A percentile compares a stretch with the other conserved stretches of the same genome.
phyloP scores from a whole-genome alignment of 2,329 filamentous ascomycete species.

The Aspergillus jensenii region DNA sequence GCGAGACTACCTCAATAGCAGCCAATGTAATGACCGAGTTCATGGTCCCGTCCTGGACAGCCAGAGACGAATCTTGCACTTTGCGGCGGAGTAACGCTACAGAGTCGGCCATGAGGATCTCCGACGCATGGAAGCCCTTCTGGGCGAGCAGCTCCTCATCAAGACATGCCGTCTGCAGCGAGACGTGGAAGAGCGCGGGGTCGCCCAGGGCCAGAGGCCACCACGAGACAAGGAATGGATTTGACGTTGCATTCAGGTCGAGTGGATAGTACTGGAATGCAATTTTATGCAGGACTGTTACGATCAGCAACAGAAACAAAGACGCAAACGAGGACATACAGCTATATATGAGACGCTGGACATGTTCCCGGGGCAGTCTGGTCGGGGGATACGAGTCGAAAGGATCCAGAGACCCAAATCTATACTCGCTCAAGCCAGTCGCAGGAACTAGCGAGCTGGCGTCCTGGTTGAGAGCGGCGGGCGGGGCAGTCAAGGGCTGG shows the following conservation, averaged over 20 bases:
- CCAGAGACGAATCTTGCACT: constrained; percentile 47
- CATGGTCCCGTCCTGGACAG: constrained; percentile 56
- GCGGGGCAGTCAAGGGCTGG: constrained; percentile 44
- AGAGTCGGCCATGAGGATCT: constrained; percentile 59
- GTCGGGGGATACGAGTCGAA: constrained; percentile 59
- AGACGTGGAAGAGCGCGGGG: constrained; percentile 59
- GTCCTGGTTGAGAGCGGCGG: constrained; percentile 10
- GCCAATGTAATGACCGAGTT: constrained; percentile 59
- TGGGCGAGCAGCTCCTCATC: constrained; percentile 55
- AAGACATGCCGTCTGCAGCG: constrained; percentile 58
- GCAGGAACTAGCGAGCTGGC: constrained; percentile 6
- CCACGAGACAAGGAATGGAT: constrained; percentile 61
- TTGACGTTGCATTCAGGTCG: constrained; percentile 53
- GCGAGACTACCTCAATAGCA: constrained; percentile 52
- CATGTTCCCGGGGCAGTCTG: constrained; percentile 50
- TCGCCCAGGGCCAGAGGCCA: constrained; percentile 59
- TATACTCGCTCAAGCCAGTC: constrained; percentile 25
- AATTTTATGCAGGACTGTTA: constrained; percentile 55
- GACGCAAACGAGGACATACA: constrained; percentile 45
- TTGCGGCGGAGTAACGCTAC: constrained; percentile 54
- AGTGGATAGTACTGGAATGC: constrained; percentile 62
- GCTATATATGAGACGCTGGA: constrained; percentile 57
- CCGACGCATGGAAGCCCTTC: constrained; percentile 55
- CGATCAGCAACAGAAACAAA: too few species aligned
- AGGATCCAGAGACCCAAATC: constrained; percentile 49